These are phyloP conservation scores for Calonectria pteridis DNA, from an alignment of 2,329 filamentous ascomycete genomes.

Conservation along the genomic window DNA sequence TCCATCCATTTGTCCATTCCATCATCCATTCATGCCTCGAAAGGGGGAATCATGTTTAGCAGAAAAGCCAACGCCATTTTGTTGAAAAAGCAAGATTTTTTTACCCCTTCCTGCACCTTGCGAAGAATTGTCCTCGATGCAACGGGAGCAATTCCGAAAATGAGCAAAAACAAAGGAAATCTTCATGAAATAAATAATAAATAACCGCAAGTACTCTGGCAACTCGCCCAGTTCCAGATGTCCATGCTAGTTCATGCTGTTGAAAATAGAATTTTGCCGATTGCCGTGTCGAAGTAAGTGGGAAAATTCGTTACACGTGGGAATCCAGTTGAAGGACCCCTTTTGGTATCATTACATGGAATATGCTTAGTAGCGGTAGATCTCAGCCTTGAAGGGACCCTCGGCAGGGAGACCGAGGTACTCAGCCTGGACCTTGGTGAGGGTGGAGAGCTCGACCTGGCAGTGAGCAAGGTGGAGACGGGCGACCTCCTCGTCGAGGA, in stretches of 20 bases:
- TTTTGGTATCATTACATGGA: slow-evolving; percentile 49
- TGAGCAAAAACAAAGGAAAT: slow-evolving; percentile 41
- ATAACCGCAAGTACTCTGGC: slow-evolving; percentile 44
- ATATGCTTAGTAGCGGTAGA: slow-evolving; percentile 65
- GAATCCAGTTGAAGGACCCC: slow-evolving; percentile 56
- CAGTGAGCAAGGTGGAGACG: slow-evolving; percentile 92
- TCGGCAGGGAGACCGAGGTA: slow-evolving; percentile 89
- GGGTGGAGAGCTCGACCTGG: slow-evolving; percentile 92
- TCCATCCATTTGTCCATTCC: slow-evolving; percentile 44
- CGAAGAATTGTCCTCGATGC: slow-evolving; percentile 37
- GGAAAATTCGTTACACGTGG: slow-evolving; percentile 52
- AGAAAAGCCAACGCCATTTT: slow-evolving; percentile 56
- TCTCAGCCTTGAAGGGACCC: slow-evolving; percentile 97
- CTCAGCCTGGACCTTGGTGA: slow-evolving; percentile 89
- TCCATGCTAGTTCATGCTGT: slow-evolving; percentile 59
- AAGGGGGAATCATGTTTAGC: slow-evolving; percentile 53
- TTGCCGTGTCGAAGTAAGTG: slow-evolving; percentile 48
- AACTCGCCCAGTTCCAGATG: slow-evolving; percentile 50
- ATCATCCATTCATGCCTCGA: slow-evolving; percentile 43
- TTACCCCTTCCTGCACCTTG: slow-evolving; percentile 47
- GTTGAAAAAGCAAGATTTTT: slow-evolving; percentile 56
- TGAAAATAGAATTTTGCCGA: slow-evolving; percentile 57
- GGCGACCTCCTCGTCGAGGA: slow-evolving; percentile 98
- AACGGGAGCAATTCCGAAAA: slow-evolving; percentile 38
- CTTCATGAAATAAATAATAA: slow-evolving; percentile 29